Evolutionary conservation across 805 yeast genomes (phyloP), one percentile per base, ranked within the genome.

Genomic region (Pichia cephalocereana): DNA sequence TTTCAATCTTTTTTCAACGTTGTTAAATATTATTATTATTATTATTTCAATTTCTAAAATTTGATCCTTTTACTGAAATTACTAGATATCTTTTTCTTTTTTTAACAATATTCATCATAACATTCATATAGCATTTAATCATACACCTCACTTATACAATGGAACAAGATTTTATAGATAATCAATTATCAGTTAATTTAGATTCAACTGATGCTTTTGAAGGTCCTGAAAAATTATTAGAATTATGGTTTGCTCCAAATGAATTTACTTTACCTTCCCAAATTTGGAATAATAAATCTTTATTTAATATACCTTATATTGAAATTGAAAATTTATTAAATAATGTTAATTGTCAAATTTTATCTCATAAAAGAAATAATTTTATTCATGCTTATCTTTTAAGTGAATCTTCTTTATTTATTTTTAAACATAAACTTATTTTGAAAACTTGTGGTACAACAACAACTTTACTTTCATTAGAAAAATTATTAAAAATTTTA

Each of bases 381-480:
- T 70, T 68, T 34, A 66, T 89, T 69, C 95, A 89, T 62, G 89
- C 96, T 5, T 91, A 86, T 59, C 74, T 91, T 50, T 74, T 91
- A 52, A 82, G 91, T 49, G 99, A 91, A 67, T 84, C 95, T 43
- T 86, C 96, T 17, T 69, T 93, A 60, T 90, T 91, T 67, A 95
- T 93, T 28, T 91, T 82, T 62, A 81, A 86, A 18, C 90, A 89
- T 67, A 88, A 86, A 64, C 58, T 93, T 53, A 80, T 91, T 44
- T 73, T 91, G 61, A 91, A 91, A 66, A 91, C 99, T 6, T 91
- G 99, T 64, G 99, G 99, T 8, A 90, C 97, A 5, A 91, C 98
- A 1, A 88, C 96, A 1, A 83, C 96, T 1, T 72, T 91, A 49
- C 76, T 80, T 26, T 91, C 96, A 55, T 66, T 91, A 28, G 79